Base-by-base conservation (phyloP, 2,329 filamentous ascomycete genomes). In the Phialophora macrospora region DNA sequence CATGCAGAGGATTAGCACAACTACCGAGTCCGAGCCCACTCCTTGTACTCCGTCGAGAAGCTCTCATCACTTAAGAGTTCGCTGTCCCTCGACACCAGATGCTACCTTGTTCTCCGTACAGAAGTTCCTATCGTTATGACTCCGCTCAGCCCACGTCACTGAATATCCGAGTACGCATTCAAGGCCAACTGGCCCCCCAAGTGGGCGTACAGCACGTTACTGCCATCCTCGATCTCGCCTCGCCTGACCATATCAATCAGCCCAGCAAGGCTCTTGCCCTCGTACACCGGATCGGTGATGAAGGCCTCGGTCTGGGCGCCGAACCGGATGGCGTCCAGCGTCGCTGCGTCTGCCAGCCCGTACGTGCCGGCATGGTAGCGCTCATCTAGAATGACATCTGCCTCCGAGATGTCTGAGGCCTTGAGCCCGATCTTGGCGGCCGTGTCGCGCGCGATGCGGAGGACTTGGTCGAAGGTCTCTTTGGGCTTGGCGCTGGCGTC, bases 231-330 rank as follows among this genome's bases (percentile, higher is more conserved):
- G 64, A 91, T 87, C 74, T 88, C 85, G 0, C 84, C 88, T 58
- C 83, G 85, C 68, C 79, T 83, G 20, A 90, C 85, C 79, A 91
- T 78, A 74, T 88, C 87, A 70, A 91, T 85, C 87, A 91, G 83
- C 0, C 89, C 89, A 3, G 88, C 88, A 75, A 92, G 78, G 71
- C 86, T 90, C 83, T 92, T 92, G 0, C 90, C 90, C 77, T 91
- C 89, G 72, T 92, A 92, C 1, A 92, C 89, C 0, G 89, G 89
- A 73, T 92, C 89, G 0, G 88, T 91, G 68, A 92, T 89, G 71
- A 92, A 88, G 0, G 85, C 89, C 78, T 92, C 90, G 0, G 86
- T 90, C 65, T 80, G 76, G 0, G 89, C 89, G 4, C 86, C 87
- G 73, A 90, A 87, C 75, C 84, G 84, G 74, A 92, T 91, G 0